Base-by-base conservation (phyloP, 73 alveolate species). In the Breviolum minutum region DNA sequence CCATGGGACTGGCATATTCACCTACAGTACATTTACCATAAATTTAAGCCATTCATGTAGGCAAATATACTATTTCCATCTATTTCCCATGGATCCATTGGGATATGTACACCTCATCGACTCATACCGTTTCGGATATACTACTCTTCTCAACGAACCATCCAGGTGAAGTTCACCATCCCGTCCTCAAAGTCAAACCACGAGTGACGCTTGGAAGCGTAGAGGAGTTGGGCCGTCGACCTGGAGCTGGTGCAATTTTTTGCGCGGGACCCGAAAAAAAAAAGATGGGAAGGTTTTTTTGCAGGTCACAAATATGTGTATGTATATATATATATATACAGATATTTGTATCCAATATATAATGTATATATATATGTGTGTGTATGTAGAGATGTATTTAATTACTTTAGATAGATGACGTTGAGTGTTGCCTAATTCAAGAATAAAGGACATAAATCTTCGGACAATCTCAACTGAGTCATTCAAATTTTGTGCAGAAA, bases 181-280 rank as follows among this genome's bases (percentile, higher is more conserved):
- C 63, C 26, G 11, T 92, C 98, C 98, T 92, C 91, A 54, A 92
- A 92, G 91, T 92, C 91, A 68, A 92, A 92, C 76, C 86, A 63
- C 13, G 98, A 92, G 62, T 92, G 98, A 54, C 91, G 98, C 98
- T 74, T 92, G 89, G 98, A 92, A 48, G 98, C 98, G 68, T 92
- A 92, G 80, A 91, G 97, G 97, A 91, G 97, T 77, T 92, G 98
- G 14, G 87, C 81, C 6, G 94, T 86, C 9, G 63, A 86, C 79
- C 94, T 85, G 63, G 20, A 12, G 14, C 2, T 70, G 9, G 6
- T 9, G n/a, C n/a, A n/a, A n/a, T n/a, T n/a, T n/a, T n/a, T n/a
- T n/a, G n/a, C n/a, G n/a, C n/a, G n/a, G n/a, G n/a, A n/a, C n/a
- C n/a, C n/a, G n/a, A n/a, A n/a, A n/a, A n/a, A n/a, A 17, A 17